Percentiles rank a stretch among this genome's conserved stretches.
Conservation (phyloP, 208 protist species). For the Leishmania lainsoni region DNA sequence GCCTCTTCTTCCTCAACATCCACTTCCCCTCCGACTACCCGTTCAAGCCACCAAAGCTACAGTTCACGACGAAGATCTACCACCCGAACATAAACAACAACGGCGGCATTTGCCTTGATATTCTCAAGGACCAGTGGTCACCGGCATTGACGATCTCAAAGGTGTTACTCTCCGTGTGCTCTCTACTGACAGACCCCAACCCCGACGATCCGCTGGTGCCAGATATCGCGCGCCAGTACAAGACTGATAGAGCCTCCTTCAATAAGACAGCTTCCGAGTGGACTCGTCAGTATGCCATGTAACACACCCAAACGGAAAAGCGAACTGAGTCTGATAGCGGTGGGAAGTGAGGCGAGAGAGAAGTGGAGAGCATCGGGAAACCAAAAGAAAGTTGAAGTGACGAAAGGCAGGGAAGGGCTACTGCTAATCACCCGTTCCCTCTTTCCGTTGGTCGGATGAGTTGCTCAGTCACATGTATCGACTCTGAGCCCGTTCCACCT, state of each 20-base stretch:
- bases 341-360: slow-evolving; percentile 13
- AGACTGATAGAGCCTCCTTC: slow-evolving; percentile 91
- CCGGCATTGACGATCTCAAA: slow-evolving; percentile 98
- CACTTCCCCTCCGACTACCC: slow-evolving; percentile 99
- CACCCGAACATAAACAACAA: slow-evolving; percentile 98
- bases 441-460: not conserved
- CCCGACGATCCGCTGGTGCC: slow-evolving; percentile 98
- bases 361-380: not conserved
- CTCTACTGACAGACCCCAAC: slow-evolving; percentile 99
- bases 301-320: slow-evolving; percentile 59
- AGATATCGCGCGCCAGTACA: slow-evolving; percentile 97
- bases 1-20: slow-evolving; percentile 99
- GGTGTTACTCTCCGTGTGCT: slow-evolving; percentile 98
- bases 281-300: slow-evolving; percentile 71
- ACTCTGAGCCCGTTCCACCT: slow-evolving; percentile 14
- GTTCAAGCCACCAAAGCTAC: slow-evolving; percentile 94
- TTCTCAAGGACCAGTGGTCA: slow-evolving; percentile 97
- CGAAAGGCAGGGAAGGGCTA: not conserved
- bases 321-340: slow-evolving; percentile 47
- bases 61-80: slow-evolving; percentile 96
- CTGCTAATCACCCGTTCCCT: not conserved
- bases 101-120: slow-evolving; percentile 98
- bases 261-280: slow-evolving; percentile 95
- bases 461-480: not conserved
- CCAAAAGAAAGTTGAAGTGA: slow-evolving; percentile 6